phyloP scores from a whole-genome alignment of 371 early-diverging fungal species.

The Choanephora cucurbitarum region DNA sequence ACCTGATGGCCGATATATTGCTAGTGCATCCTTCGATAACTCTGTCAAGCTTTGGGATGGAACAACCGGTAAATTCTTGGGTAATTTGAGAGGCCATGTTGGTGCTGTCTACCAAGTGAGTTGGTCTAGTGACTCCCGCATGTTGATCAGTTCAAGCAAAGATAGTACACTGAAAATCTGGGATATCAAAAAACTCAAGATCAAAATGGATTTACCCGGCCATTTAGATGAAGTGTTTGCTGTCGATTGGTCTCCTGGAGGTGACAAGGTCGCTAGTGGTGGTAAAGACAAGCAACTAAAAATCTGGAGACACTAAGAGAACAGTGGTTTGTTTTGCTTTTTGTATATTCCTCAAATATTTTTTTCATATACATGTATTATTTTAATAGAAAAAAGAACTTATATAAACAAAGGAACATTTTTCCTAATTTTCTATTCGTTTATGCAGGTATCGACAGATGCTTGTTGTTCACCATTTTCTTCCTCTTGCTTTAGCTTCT shows the following conservation, averaged over 20 bases:
- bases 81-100: conserved; percentile 93
- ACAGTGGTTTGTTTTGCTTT: not conserved
- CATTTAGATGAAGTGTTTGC: conserved; percentile 95
- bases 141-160: conserved; percentile 88
- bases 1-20: conserved; percentile 91
- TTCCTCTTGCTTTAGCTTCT: conserved; percentile 20
- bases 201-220: conserved; percentile 92
- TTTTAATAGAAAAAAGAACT: not conserved
- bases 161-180: conserved; percentile 95
- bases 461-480: conserved; percentile 6
- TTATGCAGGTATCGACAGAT: not conserved
- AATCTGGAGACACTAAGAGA: conserved; percentile 61
- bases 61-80: conserved; percentile 88
- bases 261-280: conserved; percentile 91
- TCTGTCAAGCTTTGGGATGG: conserved; percentile 98
- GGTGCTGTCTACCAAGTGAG: conserved; percentile 93
- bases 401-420: not conserved
- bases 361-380: not conserved
- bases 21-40: conserved; percentile 97
- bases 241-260: conserved; percentile 94
- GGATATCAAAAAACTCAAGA: conserved; percentile 86
- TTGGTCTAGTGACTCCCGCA: conserved; percentile 91
- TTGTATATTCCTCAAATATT: conserved; percentile 12
- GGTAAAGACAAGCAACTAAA: conserved; percentile 92
- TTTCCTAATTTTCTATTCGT: not conserved